Evolutionary conservation across 306 rosid species (phyloP), one percentile per base, ranked within the genome.

Genomic region (Malus sylvestris): DNA sequence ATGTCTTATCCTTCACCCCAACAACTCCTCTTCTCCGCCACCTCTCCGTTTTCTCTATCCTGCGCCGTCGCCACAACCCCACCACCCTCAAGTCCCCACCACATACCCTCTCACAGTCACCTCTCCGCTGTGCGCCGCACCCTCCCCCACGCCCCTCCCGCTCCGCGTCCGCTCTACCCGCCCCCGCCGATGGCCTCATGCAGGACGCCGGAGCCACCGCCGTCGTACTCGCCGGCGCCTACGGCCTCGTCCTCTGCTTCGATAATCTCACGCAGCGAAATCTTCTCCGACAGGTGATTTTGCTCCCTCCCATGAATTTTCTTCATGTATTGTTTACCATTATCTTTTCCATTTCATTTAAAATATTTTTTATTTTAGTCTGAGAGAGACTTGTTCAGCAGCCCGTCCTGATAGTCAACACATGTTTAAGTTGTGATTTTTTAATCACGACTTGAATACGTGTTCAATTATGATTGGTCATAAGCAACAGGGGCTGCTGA

Each of bases 281-380:
- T 67, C 65, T 90, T 75, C 75, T 95, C 75, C 76, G 86, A 29
- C 98, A 95, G 97, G 97, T 93, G 52, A 59, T 11, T 67, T 80
- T 49, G 20, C 61, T 12, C 23, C 65, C 46, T 30, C 63, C 65
- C 64, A 4, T 2, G 55, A 16, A 11, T 45, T 45, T 45, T 45
- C 52, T 13, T 45, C 16, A 12, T 45, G 4, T 13, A 4, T 45
- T 44, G 49, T 44, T 14, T 46, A 46, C 6, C 53, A 46, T 46
- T 49, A 52, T 29, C 20, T 3, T 46, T 46, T 68, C 2, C 23
- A 7, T 18, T 4, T 18, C 40, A 15, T 4, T 67, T 66, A 35
- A 38, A 6, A 38, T 38, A 38, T 38, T 38, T 7, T 38, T 38
- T 55, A 9, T 4, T 67, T 53, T 52, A 29, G 2, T 27, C 1